Percentiles rank a stretch among this genome's conserved stretches.
phyloP scores from a whole-genome alignment of 495 filamentous ascomycete genomes.

The Eremomyces bilateralis region DNA sequence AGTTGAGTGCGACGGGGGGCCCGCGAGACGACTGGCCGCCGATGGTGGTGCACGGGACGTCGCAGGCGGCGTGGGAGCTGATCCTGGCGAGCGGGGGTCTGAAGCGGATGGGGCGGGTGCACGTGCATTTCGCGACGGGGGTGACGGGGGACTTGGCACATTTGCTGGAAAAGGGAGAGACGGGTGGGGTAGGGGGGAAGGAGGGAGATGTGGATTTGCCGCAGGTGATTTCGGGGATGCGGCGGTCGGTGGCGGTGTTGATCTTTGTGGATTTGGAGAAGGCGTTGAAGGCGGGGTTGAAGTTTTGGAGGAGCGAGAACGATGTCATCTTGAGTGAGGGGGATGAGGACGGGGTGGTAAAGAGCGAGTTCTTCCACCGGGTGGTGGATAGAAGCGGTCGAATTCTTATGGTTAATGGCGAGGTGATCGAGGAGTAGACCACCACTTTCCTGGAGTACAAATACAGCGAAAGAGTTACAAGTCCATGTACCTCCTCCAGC shows the following conservation, averaged over 20 bases:
- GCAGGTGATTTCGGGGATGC: constrained; percentile 70
- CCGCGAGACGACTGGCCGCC: constrained; percentile 25
- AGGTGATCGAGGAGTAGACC: constrained; percentile 7
- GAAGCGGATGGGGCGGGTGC: constrained; percentile 56
- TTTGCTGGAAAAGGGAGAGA: constrained; percentile 12
- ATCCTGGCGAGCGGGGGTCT: constrained; percentile 59
- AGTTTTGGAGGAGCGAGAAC: constrained; percentile 77
- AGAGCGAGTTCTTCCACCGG: constrained; percentile 15
- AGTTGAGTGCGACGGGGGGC: constrained; percentile 3
- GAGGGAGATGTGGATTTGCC: constrained; percentile 1
- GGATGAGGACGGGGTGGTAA: constrained; percentile 16
- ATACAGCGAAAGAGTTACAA: too few relatives aligned
- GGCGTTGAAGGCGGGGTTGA: constrained; percentile 40
- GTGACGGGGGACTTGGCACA: constrained; percentile 26
- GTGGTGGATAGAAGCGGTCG: constrained; percentile 16
- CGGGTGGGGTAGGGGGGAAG: constrained; percentile 3
- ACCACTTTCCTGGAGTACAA: too few relatives aligned
- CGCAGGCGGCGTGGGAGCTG: constrained; percentile 45
- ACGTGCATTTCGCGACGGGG: constrained; percentile 69
- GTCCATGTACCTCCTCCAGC: constrained; percentile 64
- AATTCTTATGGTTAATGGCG: constrained; percentile 16
- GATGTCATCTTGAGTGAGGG: constrained; percentile 29
- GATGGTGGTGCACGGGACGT: constrained; percentile 70
- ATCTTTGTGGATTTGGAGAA: constrained; percentile 56
- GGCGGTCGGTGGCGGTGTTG: constrained; percentile 51